Conservation (phyloP, 352 stramenopile species). For the Pythium scleroteichum region DNA sequence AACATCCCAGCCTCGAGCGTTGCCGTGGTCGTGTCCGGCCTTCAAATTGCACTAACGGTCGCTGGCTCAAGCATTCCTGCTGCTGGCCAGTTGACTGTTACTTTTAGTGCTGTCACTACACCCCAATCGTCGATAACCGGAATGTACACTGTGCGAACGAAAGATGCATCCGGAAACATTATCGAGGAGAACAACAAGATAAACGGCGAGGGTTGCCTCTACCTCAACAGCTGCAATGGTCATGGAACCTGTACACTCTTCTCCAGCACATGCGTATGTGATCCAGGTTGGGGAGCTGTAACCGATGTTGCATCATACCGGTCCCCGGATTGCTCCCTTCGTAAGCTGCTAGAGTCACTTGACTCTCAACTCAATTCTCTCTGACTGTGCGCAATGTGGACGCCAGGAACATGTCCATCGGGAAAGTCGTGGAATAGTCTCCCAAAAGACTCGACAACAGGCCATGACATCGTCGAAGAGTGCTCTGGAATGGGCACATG, state of each 20-base stretch:
- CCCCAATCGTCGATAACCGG: slow-evolving; percentile 42
- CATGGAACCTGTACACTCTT: slow-evolving; percentile 77
- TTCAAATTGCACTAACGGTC: slow-evolving; percentile 39
- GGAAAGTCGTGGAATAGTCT: slow-evolving; percentile 58
- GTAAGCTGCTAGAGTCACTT: slow-evolving; percentile 28
- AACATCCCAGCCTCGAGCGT: slow-evolving; percentile 41
- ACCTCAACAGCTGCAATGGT: slow-evolving; percentile 83
- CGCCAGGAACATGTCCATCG: slow-evolving; percentile 49
- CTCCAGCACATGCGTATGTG: slow-evolving; percentile 62
- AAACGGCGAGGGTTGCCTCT: slow-evolving; percentile 58
- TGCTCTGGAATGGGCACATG: slow-evolving; percentile 90
- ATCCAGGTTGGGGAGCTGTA: slow-evolving; percentile 54
- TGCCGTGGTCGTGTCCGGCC: slow-evolving; percentile 28
- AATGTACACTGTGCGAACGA: slow-evolving; percentile 54
- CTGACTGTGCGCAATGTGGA: not conserved
- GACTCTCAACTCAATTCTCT: not conserved
- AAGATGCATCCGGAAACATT: slow-evolving; percentile 38
- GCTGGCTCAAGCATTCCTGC: slow-evolving; percentile 32
- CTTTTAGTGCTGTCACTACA: slow-evolving; percentile 52
- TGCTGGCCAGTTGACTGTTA: slow-evolving; percentile 34
- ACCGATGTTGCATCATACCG: slow-evolving; percentile 76
- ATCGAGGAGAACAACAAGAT: slow-evolving; percentile 59
- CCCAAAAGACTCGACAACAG: slow-evolving; percentile 35
- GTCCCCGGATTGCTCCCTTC: slow-evolving; percentile 75
- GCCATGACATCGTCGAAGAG: slow-evolving; percentile 59